phyloP scores from a whole-genome alignment of 2,329 filamentous ascomycete genomes.

The Drechslerella coelobrocha region DNA sequence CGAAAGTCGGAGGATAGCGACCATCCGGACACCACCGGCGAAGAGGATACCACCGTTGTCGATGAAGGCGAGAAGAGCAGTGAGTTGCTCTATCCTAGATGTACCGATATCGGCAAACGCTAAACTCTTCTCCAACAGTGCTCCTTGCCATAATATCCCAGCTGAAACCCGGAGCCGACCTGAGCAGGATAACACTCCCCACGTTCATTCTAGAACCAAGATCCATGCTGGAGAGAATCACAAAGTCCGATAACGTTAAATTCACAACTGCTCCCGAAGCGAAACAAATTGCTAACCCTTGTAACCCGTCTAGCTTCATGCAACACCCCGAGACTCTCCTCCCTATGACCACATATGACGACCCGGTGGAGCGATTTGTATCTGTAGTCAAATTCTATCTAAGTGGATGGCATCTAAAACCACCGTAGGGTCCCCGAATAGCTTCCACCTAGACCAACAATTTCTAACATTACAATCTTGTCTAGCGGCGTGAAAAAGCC shows the following conservation, averaged over 20 bases:
- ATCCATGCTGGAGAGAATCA: slow-evolving; percentile 98
- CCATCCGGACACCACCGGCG: slow-evolving; percentile 49
- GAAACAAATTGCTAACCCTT: slow-evolving; percentile 69
- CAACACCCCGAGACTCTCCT: slow-evolving; percentile 96
- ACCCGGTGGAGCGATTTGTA: slow-evolving; percentile 87
- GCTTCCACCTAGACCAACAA: slow-evolving; percentile 1
- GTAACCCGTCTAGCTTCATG: slow-evolving; percentile 77
- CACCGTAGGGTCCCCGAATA: slow-evolving; percentile 70
- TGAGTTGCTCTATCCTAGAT: slow-evolving; percentile 19
- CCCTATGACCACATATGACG: slow-evolving; percentile 83
- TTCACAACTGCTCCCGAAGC: slow-evolving; percentile 90
- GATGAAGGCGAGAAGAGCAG: slow-evolving; percentile 56
- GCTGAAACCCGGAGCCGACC: slow-evolving; percentile 89
- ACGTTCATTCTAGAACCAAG: slow-evolving; percentile 98
- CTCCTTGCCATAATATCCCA: slow-evolving; percentile 97
- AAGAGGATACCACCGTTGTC: slow-evolving; percentile 54
- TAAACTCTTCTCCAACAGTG: slow-evolving; percentile 65
- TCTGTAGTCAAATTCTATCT: slow-evolving; percentile 98
- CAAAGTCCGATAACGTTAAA: slow-evolving; percentile 93
- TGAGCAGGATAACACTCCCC: slow-evolving; percentile 90
- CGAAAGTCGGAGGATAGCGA: slow-evolving; percentile 52
- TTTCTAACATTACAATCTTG: not conserved
- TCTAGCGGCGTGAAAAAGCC: slow-evolving; percentile 94
- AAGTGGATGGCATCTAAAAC: slow-evolving; percentile 98
- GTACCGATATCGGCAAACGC: not conserved